phyloP scores from a whole-genome alignment of 306 rosid species.

The Delonix regia region DNA sequence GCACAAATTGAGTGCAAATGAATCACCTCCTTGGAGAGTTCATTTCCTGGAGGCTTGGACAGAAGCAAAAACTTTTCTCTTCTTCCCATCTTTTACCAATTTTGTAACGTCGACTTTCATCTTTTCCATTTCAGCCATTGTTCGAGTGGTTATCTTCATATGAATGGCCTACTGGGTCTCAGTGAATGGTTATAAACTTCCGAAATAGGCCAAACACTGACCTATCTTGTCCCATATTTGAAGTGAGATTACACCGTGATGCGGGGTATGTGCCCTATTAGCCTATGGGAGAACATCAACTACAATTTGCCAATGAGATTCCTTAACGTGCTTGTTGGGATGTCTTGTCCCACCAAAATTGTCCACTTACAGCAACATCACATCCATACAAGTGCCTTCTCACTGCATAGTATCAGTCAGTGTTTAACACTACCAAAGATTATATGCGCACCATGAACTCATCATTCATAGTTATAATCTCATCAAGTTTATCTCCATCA shows the following conservation, averaged over 20 bases:
- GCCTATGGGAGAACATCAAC: conserved; percentile 21
- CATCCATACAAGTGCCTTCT: not conserved
- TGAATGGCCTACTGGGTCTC: conserved; percentile 19
- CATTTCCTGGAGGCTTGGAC: no score
- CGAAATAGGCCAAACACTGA: conserved; percentile 39
- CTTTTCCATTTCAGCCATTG: not conserved
- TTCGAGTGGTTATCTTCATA: not conserved
- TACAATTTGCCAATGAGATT: not conserved
- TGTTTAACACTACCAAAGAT: not conserved
- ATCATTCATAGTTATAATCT: not conserved
- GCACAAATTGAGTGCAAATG: no score
- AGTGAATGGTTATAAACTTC: conserved; percentile 29
- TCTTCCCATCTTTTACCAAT: no score
- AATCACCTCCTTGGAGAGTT: no score
- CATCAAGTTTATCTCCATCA: not conserved
- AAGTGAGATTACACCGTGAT: conserved; percentile 8
- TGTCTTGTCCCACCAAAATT: conserved; percentile 31
- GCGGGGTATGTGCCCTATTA: conserved; percentile 35
- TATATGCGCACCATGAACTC: not conserved
- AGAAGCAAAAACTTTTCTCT: no score
- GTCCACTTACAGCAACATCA: conserved; percentile 9
- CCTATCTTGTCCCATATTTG: conserved; percentile 21
- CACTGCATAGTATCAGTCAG: not conserved
- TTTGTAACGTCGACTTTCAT: not conserved
- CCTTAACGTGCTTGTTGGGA: conserved; percentile 33